Percentiles rank a stretch among this genome's conserved stretches.
Conservation (phyloP, 345 rosid species). For the Gossypium raimondii region DNA sequence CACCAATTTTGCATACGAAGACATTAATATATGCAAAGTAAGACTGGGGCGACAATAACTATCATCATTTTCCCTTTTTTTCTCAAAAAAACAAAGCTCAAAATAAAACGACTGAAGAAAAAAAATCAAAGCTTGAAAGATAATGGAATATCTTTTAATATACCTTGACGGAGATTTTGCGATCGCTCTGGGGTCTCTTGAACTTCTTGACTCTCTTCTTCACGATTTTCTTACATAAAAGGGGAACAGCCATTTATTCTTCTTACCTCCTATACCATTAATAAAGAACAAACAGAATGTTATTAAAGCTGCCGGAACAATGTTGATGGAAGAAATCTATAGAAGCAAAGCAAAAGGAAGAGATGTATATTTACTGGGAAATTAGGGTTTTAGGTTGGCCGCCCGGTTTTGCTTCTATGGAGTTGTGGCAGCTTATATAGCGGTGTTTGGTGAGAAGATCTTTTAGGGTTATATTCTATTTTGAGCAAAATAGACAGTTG, state of each 20-base stretch:
- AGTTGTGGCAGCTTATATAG: slow-evolving; percentile 11
- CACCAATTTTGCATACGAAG: slow-evolving; percentile 46
- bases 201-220: slow-evolving; percentile 80
- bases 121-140: background rate
- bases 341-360: background rate
- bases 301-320: too few species aligned
- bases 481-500: too few species aligned
- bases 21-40: slow-evolving; percentile 46
- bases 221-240: slow-evolving; percentile 65
- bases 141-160: background rate
- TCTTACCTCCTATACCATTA: slow-evolving; percentile 6
- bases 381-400: slow-evolving; percentile 18
- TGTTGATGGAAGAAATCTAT: background rate
- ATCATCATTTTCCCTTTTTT: slow-evolving; percentile 52
- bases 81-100: background rate
- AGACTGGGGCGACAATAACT: slow-evolving; percentile 89
- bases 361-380: slow-evolving; percentile 7
- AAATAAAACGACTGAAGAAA: background rate
- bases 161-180: slow-evolving; percentile 78
- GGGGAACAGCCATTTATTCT: slow-evolving; percentile 67
- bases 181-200: slow-evolving; percentile 76
- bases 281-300: background rate
- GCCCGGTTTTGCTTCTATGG: background rate
- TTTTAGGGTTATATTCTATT: too few species aligned
- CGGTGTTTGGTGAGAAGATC: background rate